These are phyloP conservation scores for Cercospora brassicicola DNA, from an alignment of 2,329 filamentous ascomycete genomes.

Conservation along the genomic window DNA sequence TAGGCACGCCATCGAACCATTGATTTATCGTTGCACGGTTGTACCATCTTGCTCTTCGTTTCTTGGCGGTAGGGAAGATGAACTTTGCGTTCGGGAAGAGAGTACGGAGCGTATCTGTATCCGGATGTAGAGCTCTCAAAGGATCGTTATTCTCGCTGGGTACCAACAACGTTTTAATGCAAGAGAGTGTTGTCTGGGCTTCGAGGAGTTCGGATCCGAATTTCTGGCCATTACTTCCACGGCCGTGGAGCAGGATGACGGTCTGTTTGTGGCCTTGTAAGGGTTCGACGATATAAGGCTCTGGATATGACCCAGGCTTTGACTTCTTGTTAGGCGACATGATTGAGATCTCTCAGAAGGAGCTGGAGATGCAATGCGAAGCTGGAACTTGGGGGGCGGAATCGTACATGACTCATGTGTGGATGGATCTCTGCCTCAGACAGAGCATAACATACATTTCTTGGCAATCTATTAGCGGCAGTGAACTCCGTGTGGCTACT, in stretches of 20 bases:
- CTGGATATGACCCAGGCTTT: background rate
- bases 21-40: slow-evolving; percentile 49
- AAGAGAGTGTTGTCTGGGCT: background rate
- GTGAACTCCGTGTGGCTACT: too few relatives aligned
- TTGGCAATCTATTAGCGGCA: too few relatives aligned
- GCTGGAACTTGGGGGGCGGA: too few relatives aligned
- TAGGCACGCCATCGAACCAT: slow-evolving; percentile 54
- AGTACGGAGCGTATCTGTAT: slow-evolving; percentile 30
- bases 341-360: too few relatives aligned
- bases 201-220: slow-evolving; percentile 47
- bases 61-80: slow-evolving; percentile 54
- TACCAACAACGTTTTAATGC: background rate
- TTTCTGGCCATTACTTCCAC: slow-evolving; percentile 5
- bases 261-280: slow-evolving; percentile 7
- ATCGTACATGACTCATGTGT: too few relatives aligned
- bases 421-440: too few relatives aligned
- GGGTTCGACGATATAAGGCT: background rate
- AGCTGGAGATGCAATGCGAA: too few relatives aligned
- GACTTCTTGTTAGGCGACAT: background rate
- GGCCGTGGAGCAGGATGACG: slow-evolving; percentile 22
- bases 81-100: slow-evolving; percentile 50
- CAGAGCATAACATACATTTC: too few relatives aligned
- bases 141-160: too few relatives aligned
- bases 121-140: slow-evolving; percentile 6
- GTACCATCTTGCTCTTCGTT: slow-evolving; percentile 48